A percentile compares a stretch with the other conserved stretches of the same genome.
phyloP scores from a whole-genome alignment of 2,329 filamentous ascomycete species.

The Fusarium avenaceum region DNA sequence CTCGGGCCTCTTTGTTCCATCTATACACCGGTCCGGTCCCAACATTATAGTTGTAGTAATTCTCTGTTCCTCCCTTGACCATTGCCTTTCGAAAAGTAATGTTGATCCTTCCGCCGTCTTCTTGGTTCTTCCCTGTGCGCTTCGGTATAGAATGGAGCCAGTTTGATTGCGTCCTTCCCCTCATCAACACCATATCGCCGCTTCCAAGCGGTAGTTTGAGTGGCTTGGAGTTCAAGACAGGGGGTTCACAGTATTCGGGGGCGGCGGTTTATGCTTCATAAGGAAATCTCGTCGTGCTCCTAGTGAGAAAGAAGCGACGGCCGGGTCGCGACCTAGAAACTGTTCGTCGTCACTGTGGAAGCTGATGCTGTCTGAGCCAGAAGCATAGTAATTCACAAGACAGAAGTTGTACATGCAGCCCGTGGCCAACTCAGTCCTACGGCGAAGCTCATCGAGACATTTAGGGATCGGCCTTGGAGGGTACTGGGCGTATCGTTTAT shows the following conservation, averaged over 20 bases:
- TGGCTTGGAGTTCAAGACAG: slow-evolving; percentile 51
- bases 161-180: slow-evolving; percentile 77
- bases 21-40: slow-evolving; percentile 76
- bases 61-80: slow-evolving; percentile 79
- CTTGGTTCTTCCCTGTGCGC: slow-evolving; percentile 72
- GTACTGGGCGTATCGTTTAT: slow-evolving; percentile 68
- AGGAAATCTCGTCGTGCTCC: slow-evolving; percentile 81
- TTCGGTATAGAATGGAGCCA: slow-evolving; percentile 87
- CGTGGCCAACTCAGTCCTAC: slow-evolving; percentile 74
- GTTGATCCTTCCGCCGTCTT: slow-evolving; percentile 76
- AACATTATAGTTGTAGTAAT: slow-evolving; percentile 89
- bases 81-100: slow-evolving; percentile 83
- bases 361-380: slow-evolving; percentile 80
- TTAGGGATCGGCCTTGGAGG: slow-evolving; percentile 77
- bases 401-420: slow-evolving; percentile 81
- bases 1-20: slow-evolving; percentile 71
- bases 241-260: slow-evolving; percentile 53
- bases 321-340: slow-evolving; percentile 77
- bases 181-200: slow-evolving; percentile 86
- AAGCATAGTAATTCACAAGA: slow-evolving; percentile 87
- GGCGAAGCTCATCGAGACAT: slow-evolving; percentile 75
- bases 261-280: slow-evolving; percentile 80
- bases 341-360: slow-evolving; percentile 86
- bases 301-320: slow-evolving; percentile 81
- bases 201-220: slow-evolving; percentile 69